A percentile compares a stretch with the other conserved stretches of the same genome.
phyloP scores from a whole-genome alignment of 1,139 yeast genomes.

The Groenewaldozyma auringiensis region DNA sequence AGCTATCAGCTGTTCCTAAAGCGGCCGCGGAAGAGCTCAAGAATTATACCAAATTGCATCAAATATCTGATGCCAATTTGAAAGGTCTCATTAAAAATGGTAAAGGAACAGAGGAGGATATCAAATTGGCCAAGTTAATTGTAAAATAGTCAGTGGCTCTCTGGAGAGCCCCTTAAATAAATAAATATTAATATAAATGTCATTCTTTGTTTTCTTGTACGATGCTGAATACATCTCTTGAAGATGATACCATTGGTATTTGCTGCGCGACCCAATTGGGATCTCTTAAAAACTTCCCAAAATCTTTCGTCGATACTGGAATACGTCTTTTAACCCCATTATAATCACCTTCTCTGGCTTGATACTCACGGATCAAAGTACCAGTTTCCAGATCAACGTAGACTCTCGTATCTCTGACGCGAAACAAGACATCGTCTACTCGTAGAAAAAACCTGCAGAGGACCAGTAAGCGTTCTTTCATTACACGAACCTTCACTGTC shows the following conservation, averaged over 20 bases:
- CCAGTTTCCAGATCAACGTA: slow-evolving; percentile 69
- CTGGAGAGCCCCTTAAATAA: background rate
- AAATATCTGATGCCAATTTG: slow-evolving; percentile 33
- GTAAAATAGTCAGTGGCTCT: slow-evolving; percentile 9
- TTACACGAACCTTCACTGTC: slow-evolving; percentile 75
- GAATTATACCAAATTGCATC: slow-evolving; percentile 26
- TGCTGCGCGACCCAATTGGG: slow-evolving; percentile 70
- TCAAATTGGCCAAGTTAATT: slow-evolving; percentile 30
- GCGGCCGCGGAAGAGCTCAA: slow-evolving; percentile 15
- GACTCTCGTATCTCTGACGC: slow-evolving; percentile 77
- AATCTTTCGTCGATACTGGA: slow-evolving; percentile 49
- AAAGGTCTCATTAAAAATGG: slow-evolving; percentile 28
- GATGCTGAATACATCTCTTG: slow-evolving; percentile 6
- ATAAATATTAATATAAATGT: background rate
- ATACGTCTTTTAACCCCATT: slow-evolving; percentile 43
- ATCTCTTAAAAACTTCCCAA: slow-evolving; percentile 69
- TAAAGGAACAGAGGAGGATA: slow-evolving; percentile 28
- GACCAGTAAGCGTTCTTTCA: slow-evolving; percentile 71
- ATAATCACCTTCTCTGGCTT: slow-evolving; percentile 64
- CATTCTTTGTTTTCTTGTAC: background rate
- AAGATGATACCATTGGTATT: slow-evolving; percentile 36
- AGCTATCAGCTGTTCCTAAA: slow-evolving; percentile 23
- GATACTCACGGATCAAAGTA: slow-evolving; percentile 65
- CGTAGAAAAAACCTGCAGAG: slow-evolving; percentile 74
- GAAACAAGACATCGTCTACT: slow-evolving; percentile 79